Evolutionary conservation across 768 basidiomycete species (phyloP), one percentile per base, ranked within the genome.

Genomic region (Tulasnella sp.): DNA sequence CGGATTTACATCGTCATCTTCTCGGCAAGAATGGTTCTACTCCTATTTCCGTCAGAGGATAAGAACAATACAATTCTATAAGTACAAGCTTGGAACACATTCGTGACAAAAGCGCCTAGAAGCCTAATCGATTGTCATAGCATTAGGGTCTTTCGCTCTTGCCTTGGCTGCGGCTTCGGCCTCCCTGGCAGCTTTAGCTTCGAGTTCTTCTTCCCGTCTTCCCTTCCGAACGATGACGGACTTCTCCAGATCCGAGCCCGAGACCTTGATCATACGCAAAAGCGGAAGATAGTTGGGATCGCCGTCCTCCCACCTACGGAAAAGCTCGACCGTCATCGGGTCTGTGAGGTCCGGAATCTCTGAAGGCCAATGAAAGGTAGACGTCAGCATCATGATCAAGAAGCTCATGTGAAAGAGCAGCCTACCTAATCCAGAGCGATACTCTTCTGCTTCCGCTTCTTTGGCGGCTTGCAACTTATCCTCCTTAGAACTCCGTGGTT

Each of bases 341-440:
- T 94, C 87, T 0, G 91, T 93, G 34, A 94, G 83, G 79, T 94
- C 92, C 7, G 87, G 85, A 39, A 94, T 83, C 81, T 94, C 92
- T 94, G 77, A 64, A 44, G 40, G 42, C 40, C 69, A 62, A 66
- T 71, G n/a, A 52, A 52, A 40, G 12, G 5, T 6, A n/a, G 47
- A 9, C 47, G 73, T 40, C 16, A 32, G 26, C 67, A 14, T 19
- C 5, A 26, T 32, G 32, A 22, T 37, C 62, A 34, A 42, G 35
- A 42, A 41, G 36, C 66, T 64, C 65, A 41, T n/a, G 14, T 12
- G 71, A 17, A 64, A 62, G 62, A 8, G 9, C 32, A 32, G 77
- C 89, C 74, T 77, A 91, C 92, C 92, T 78, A 94, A 83, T 7
- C 92, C 92, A 1, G 92, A 90, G 41, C 89, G 84, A 79, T 94